These are phyloP conservation scores for Cucumis hystrix DNA, from an alignment of 306 rosid species.

Conservation along the genomic window DNA sequence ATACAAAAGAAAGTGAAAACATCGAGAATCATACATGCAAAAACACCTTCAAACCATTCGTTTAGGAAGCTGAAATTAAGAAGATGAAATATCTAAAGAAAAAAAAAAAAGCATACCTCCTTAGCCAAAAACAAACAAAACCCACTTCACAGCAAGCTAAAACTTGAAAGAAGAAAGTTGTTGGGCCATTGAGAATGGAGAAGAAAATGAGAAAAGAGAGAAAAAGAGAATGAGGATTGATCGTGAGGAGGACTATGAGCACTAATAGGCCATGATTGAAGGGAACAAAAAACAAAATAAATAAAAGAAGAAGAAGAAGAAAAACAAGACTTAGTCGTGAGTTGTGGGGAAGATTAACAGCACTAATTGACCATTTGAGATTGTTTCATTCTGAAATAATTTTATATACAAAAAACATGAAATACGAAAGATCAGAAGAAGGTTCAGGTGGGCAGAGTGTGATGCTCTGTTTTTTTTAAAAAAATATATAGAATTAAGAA, in stretches of 20 bases:
- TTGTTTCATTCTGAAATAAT: neutral
- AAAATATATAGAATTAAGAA: neutral
- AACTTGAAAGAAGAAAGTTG: neutral
- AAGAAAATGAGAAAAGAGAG: neutral
- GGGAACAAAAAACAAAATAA: neutral
- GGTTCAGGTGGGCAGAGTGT: neutral
- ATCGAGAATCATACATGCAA: neutral
- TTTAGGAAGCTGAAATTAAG: too few species aligned
- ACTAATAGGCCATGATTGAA: slow-evolving; percentile 41
- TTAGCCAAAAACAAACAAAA: neutral
- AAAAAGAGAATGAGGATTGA: slow-evolving; percentile 8
- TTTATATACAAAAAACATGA: neutral
- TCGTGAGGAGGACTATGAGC: slow-evolving; percentile 51
- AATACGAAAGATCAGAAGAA: neutral
- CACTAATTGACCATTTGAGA: neutral
- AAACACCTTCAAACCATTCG: neutral
- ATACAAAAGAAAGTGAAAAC: neutral
- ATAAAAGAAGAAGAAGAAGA: too few species aligned
- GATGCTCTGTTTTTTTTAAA: neutral
- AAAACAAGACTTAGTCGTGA: neutral
- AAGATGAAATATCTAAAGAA: too few species aligned
- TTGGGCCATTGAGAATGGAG: neutral
- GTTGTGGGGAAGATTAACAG: neutral
- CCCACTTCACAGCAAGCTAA: neutral
- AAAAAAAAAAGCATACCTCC: neutral